Evolutionary conservation across 148 eudicot species (phyloP), one percentile per base, ranked within the genome.

Genomic region (Hydrangea macrophylla): DNA sequence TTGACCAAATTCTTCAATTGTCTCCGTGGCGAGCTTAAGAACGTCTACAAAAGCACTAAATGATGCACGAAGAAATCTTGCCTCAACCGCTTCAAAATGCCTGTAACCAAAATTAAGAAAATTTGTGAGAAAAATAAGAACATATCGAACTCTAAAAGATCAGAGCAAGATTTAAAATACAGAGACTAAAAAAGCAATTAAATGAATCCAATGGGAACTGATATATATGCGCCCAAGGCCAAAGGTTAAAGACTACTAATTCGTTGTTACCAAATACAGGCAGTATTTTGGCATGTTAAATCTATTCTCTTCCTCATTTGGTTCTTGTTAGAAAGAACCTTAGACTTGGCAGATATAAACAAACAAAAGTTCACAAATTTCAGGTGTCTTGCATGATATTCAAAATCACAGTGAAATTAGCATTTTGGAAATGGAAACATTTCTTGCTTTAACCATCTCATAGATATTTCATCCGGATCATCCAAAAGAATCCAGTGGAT

Each of bases 11-110:
- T 88, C 85, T 81, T 93, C 96, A 3, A 93, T 86, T 23, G 98
- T 93, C 66, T 70, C 80, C 1, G 96, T 90, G 51, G 96, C 97
- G 36, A 94, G 96, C 1, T 83, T 82, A 53, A 94, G 83, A 65
- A 81, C 79, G 31, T 94, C 98, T 50, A 94, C 83, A 68, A 88
- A 90, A 35, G 95, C 90, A 58, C 85, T 85, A 61, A 77, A 88
- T 37, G 98, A 93, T 68, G 97, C 90, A 26, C 96, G 90, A 22
- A 93, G 98, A 77, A 93, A 90, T 81, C 97, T 93, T 61, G 95
- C 96, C 79, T 90, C 97, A 44, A 86, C 81, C 6, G 98, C 98
- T 75, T 93, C 96, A 56, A 93, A 90, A 79, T 83, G 92, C 81
- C 96, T 88, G 89, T 50, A n/a, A 67, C 18, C 23, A 25, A 27